Evolutionary conservation across 2,329 filamentous ascomycete species (phyloP), one percentile per base, ranked within the genome.

Genomic region (Endoconidiophora laricicola): DNA sequence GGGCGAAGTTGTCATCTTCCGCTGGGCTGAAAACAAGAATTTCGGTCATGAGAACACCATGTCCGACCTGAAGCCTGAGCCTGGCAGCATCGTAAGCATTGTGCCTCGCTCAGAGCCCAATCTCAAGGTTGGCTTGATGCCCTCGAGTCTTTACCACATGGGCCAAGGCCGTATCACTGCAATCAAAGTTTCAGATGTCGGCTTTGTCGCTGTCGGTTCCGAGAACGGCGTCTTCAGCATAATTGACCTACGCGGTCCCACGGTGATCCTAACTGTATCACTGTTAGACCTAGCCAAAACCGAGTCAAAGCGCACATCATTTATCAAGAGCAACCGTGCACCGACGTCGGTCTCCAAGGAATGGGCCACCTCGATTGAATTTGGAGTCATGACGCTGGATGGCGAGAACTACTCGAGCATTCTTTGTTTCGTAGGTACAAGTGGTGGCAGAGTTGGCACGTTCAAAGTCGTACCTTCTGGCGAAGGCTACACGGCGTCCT

Each of bases 371-470:
- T 73, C 70, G 26, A 78, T 96, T 24, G 86, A 95, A 60, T 98
- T 96, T 66, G 86, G 86, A 48, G 86, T 94, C 44, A 81, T 98
- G 79, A 93, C 84, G 2, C 67, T 95, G 3, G 91, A 96, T 41
- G 84, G 82, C n/a, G 90, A 96, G 60, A 79, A 86, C 56, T 98
- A 94, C 62, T 96, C 91, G 1, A 95, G 87, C 59, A 94, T 98
- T 51, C 78, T 82, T 52, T 83, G 91, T 56, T 93, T 96, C 57
- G 84, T 93, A 2, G 91, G 91, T 18, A 96, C 91, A 0, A 88
- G 81, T 56, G 64, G 78, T 26, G 91, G 91, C 39, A 86, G 85
- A 58, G 69, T 96, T 16, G 78, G 81, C 5, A 96, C 90, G 0
- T 90, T 96, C 67, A 95, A 94, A 66, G 71, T 98, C 20, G 67